Evolutionary conservation across 2,329 filamentous ascomycete species (phyloP), one percentile per base, ranked within the genome.

Genomic region (Onygenales sp.): DNA sequence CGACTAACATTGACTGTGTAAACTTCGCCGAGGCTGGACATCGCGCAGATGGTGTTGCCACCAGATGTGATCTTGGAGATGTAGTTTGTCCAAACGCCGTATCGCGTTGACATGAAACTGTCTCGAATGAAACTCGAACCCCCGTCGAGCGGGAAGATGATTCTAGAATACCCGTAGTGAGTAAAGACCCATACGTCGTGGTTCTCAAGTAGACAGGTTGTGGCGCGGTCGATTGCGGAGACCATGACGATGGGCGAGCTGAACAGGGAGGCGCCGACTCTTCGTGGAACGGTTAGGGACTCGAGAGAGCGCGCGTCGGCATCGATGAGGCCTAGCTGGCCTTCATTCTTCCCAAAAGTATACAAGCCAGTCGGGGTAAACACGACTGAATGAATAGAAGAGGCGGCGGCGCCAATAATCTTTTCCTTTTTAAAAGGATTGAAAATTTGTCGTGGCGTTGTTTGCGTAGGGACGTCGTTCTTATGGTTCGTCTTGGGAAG

Each of bases 331-430:
- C 90, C 93, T 46, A 98, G 79, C 67, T 98, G 93, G 1, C 93
- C 93, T 61, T 90, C 84, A 62, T 97, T 98, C 63, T 93, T 94
- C 21, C 93, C 93, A 78, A 95, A 98, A 2, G 89, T 95, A 66
- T 88, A 98, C 1, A 98, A 73, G 1, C 89, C 88, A 0, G 83
- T 82, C 1, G 80, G 78, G 0, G 89, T 96, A 63, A 93, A 87
- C 0, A 89, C 89, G 2, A 94, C 91, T 0, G 93, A 97, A 70
- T 98, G 93, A 41, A 95, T 84, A 0, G 88, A 78, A 1, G 93
- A 97, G 6, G 93, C 92, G 2, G 93, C 90, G 53, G 91, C 81
- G 0, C 93, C 93, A 21, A 87, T 69, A 13, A 97, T 81, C 1
- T 74, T 66, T 65, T 97, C 93, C 64, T 90, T 89, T 65, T 96